phyloP scores from a whole-genome alignment of 768 basidiomycete species.

The Lactarius trivialis region DNA sequence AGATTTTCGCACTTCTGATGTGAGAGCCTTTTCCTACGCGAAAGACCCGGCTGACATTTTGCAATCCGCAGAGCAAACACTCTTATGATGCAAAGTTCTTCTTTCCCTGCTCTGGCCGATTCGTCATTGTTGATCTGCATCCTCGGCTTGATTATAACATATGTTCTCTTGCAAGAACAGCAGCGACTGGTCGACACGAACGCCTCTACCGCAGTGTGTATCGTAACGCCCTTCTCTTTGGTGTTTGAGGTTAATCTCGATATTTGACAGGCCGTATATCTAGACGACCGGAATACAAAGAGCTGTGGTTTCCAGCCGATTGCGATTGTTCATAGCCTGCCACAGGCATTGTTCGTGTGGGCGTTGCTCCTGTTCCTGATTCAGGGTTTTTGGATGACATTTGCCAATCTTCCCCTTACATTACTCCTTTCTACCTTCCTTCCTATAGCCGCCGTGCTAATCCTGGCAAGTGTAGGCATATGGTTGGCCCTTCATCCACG shows the following conservation, averaged over 20 bases:
- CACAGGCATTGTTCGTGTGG: not conserved
- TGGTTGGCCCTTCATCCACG: not conserved
- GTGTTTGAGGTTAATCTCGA: not conserved
- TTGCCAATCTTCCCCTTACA: not conserved
- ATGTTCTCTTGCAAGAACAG: constrained; percentile 4
- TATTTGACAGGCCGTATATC: not conserved
- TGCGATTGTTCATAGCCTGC: not conserved
- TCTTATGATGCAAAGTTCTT: not conserved
- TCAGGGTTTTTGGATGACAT: not conserved
- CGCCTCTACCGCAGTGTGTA: not conserved
- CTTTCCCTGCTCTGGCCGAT: not conserved
- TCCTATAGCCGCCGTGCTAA: not conserved
- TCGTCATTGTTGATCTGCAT: constrained; percentile 5
- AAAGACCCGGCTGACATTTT: not conserved
- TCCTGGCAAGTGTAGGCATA: not conserved
- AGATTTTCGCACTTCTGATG: not conserved
- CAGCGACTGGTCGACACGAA: not conserved
- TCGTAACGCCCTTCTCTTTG: not conserved
- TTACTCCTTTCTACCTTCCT: not conserved
- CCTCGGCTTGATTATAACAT: not conserved
- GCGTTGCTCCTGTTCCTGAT: not conserved
- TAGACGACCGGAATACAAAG: not conserved
- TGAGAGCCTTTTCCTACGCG: not conserved
- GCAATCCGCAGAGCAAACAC: constrained; percentile 2
- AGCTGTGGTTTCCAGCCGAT: not conserved